Evolutionary conservation across 2,329 filamentous ascomycete genomes (phyloP).

Genomic region (Neophaeococcomyces aloes): DNA sequence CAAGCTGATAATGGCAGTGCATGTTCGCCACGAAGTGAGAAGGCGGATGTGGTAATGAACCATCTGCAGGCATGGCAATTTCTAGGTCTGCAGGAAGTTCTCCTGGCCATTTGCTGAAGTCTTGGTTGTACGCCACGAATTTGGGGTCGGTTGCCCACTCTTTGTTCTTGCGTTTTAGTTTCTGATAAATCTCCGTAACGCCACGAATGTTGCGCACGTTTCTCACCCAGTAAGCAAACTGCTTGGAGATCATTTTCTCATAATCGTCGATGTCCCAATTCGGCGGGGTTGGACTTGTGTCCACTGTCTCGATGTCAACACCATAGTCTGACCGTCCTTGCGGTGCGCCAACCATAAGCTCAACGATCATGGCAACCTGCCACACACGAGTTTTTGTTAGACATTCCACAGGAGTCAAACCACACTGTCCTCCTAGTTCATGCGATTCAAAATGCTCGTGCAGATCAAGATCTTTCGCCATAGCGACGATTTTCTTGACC

Average conservation of each 20-base stretch:
- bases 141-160: conserved; percentile 82
- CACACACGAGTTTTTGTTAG: conserved; percentile 76
- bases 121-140: conserved; percentile 67
- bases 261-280: conserved; percentile 58
- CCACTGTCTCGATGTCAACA: conserved; percentile 63
- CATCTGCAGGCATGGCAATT: conserved; percentile 66
- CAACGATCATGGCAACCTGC: conserved; percentile 76
- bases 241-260: conserved; percentile 68
- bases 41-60: conserved; percentile 70
- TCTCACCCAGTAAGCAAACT: conserved; percentile 71
- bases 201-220: conserved; percentile 67
- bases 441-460: conserved; percentile 80
- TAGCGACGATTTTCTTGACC: conserved; percentile 79
- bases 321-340: conserved; percentile 78
- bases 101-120: conserved; percentile 63
- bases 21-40: conserved; percentile 83
- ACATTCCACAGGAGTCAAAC: conserved; percentile 61
- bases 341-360: conserved; percentile 85
- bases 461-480: conserved; percentile 83
- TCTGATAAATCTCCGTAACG: conserved; percentile 65
- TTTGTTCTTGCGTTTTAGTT: conserved; percentile 61
- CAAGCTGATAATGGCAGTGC: conserved; percentile 79
- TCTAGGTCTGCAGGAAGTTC: conserved; percentile 70
- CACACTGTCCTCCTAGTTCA: conserved; percentile 59
- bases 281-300: conserved; percentile 57